Percentiles rank a stretch among this genome's conserved stretches.
phyloP scores from a whole-genome alignment of 352 stramenopile species.

The Phytophthora multivora region DNA sequence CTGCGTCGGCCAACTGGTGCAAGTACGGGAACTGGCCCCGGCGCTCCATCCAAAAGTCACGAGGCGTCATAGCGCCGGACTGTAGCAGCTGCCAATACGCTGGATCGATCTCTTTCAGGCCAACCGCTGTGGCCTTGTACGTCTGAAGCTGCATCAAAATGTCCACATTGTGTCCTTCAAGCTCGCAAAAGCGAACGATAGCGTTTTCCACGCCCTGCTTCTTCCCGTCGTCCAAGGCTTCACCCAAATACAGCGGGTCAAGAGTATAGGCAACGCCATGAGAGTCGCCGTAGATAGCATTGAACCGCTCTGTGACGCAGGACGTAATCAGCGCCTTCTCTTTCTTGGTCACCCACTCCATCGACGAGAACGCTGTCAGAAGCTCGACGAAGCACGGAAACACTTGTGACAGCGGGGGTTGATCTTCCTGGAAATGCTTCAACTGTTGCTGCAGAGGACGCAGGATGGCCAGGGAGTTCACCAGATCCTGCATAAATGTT shows the following conservation, averaged over 20 bases:
- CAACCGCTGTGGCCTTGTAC: slow-evolving; percentile 51
- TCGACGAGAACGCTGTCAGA: slow-evolving; percentile 48
- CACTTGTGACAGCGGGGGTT: slow-evolving; percentile 55
- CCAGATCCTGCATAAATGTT: slow-evolving; percentile 59
- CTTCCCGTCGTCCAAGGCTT: slow-evolving; percentile 51
- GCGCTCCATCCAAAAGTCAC: slow-evolving; percentile 67
- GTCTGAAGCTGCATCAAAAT: slow-evolving; percentile 54
- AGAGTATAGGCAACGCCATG: slow-evolving; percentile 68
- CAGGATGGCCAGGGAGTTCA: slow-evolving; percentile 61
- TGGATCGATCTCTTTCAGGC: slow-evolving; percentile 61
- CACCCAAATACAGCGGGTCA: slow-evolving; percentile 59
- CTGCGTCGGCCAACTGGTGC: slow-evolving; percentile 57
- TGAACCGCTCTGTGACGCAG: slow-evolving; percentile 66
- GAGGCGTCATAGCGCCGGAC: slow-evolving; percentile 47
- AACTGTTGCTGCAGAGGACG: slow-evolving; percentile 64
- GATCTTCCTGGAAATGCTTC: slow-evolving; percentile 47
- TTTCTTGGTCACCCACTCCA: slow-evolving; percentile 74
- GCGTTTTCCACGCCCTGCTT: slow-evolving; percentile 52
- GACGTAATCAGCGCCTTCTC: slow-evolving; percentile 74
- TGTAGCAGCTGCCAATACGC: slow-evolving; percentile 61
- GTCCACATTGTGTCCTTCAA: slow-evolving; percentile 38
- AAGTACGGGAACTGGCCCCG: slow-evolving; percentile 58
- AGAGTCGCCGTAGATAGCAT: slow-evolving; percentile 62
- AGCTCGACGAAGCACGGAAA: slow-evolving; percentile 57
- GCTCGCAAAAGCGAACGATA: slow-evolving; percentile 51